A percentile compares a stretch with the other conserved stretches of the same genome.
These are phyloP conservation scores for Phtheirospermum japonicum DNA, from an alignment of 257 asterid genomes.

Conservation along the genomic window DNA sequence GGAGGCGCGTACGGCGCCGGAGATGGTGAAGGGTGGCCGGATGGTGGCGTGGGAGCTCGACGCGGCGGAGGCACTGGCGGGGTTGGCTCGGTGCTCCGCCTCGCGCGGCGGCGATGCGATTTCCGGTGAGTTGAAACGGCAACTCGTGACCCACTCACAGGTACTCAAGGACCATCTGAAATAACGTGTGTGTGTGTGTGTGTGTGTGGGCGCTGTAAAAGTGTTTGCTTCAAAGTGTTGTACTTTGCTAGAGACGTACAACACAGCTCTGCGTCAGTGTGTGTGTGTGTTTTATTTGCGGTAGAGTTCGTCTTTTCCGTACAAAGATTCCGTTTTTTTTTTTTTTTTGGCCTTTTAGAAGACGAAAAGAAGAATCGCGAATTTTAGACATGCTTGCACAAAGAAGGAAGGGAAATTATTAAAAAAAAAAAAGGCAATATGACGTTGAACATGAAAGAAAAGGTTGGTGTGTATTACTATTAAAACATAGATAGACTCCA, in stretches of 20 bases:
- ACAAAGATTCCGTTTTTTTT: too few relatives aligned
- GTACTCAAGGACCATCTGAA: constrained; percentile 11
- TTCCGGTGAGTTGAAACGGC: constrained; percentile 25
- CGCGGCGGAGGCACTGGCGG: constrained; percentile 57
- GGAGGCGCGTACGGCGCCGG: constrained; percentile 11
- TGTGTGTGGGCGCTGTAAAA: background rate
- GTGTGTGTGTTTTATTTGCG: background rate
- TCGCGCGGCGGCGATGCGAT: constrained; percentile 9
- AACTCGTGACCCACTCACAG: constrained; percentile 23
- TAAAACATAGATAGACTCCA: too few relatives aligned
- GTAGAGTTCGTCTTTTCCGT: too few relatives aligned
- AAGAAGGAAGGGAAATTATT: constrained; percentile 2
- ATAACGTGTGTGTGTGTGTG: background rate
- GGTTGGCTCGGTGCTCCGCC: constrained; percentile 31
- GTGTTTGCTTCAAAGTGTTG: background rate
- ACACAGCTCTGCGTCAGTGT: background rate
- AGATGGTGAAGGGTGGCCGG: constrained; percentile 10
- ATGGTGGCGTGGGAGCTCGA: constrained; percentile 41
- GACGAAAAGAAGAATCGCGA: background rate
- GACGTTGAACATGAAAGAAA: too few relatives aligned
- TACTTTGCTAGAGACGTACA: background rate
- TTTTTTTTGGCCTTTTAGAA: too few relatives aligned
- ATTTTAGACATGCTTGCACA: background rate
- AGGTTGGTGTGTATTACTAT: too few relatives aligned
- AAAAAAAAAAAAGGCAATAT: too few relatives aligned